Evolutionary conservation across 2,329 filamentous ascomycete species (phyloP).

Genomic region (Blastomyces emzantsi): DNA sequence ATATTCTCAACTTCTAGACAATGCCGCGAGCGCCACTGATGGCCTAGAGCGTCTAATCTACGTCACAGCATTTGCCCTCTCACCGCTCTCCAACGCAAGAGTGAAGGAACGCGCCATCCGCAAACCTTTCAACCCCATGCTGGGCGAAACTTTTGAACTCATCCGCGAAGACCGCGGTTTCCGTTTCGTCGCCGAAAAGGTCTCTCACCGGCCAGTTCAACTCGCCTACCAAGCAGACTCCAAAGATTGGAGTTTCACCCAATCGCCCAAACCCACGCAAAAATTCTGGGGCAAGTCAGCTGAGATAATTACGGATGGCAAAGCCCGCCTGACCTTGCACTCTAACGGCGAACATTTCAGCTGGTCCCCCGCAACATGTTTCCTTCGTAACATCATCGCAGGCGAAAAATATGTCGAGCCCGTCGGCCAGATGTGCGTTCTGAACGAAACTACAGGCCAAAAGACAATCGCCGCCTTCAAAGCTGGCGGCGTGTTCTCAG

Average conservation of each 20-base stretch:
- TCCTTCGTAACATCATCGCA: constrained; percentile 91
- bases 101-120: constrained; percentile 86
- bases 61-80: constrained; percentile 83
- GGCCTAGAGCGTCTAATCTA: constrained; percentile 68
- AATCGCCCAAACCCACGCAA: constrained; percentile 79
- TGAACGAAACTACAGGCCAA: constrained; percentile 73
- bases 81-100: constrained; percentile 69
- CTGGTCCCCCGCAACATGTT: constrained; percentile 81
- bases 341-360: constrained; percentile 72
- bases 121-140: constrained; percentile 94
- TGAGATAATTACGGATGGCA: constrained; percentile 87
- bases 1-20: constrained; percentile 75
- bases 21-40: constrained; percentile 50
- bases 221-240: constrained; percentile 91
- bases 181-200: constrained; percentile 89
- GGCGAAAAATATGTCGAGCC: constrained; percentile 98
- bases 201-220: constrained; percentile 83
- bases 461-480: constrained; percentile 88
- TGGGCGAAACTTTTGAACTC: constrained; percentile 92
- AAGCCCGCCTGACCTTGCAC: constrained; percentile 68
- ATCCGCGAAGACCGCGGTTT: constrained; percentile 81
- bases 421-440: constrained; percentile 76
- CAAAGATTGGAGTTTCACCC: constrained; percentile 73
- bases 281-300: constrained; percentile 99
- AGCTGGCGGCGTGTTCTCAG: constrained; percentile 93